Evolutionary conservation across 2,329 filamentous ascomycete genomes (phyloP), one percentile per base, ranked within the genome.

Genomic region (Thielaviopsis cerberus): DNA sequence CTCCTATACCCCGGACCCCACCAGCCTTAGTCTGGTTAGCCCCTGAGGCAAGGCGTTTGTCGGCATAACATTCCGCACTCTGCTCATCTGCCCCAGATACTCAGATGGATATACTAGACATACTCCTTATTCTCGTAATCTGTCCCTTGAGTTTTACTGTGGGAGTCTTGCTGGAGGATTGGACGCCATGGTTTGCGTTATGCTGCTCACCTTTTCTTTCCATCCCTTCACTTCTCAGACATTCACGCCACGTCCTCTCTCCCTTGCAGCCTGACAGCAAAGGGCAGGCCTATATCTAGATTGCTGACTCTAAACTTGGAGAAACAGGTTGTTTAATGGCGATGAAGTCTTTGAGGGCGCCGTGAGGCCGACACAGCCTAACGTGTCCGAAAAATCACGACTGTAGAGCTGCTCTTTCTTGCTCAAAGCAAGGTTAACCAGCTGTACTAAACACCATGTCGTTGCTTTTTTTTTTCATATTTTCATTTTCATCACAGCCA

Each of bases 321-420:
- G 41, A 48, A 54, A 58, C 57, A 61, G 62, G 60, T 58, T 50
- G 34, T 59, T 57, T 57, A 50, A 37, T 37, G 57, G 57, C 15
- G 57, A 58, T 41, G 57, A 58, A 50, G 57, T 52, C n/a, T 58
- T 58, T 25, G 50, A 25, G 13, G 37, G 24, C 13, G 50, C 27
- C 25, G 55, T 41, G 15, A 41, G 26, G 24, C 25, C 30, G 10
- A 20, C 5, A 30, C 48, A 41, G 17, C 25, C 17, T 27, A 26
- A n/a, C 15, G 55, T n/a, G 45, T 11, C 24, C n/a, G 11, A 62
- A 61, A 62, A 54, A 62, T 61, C 59, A 62, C 52, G 26, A 22
- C 15, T 37, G 37, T 48, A 20, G n/a, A 48, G 41, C 41, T 22
- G 41, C 4, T 45, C 4, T 10, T 22, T 30, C 11, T 11, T 48